A percentile compares a stretch with the other conserved stretches of the same genome.
These are phyloP conservation scores for Microcera coccophila DNA, from an alignment of 2,329 filamentous ascomycete species.

Conservation along the genomic window DNA sequence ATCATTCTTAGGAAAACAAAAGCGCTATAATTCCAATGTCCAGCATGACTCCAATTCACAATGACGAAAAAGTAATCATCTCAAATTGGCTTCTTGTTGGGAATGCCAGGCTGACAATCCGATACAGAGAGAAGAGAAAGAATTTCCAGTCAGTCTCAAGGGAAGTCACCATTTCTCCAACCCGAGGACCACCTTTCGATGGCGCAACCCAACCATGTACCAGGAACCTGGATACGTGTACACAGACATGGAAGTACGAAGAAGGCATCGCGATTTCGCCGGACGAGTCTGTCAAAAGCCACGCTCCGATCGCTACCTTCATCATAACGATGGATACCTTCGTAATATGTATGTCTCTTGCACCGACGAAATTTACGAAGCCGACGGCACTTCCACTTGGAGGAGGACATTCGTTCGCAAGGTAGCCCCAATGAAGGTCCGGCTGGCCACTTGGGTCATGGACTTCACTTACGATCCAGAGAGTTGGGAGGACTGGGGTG, in stretches of 20 bases:
- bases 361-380: constrained; percentile 24
- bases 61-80: constrained; percentile 1
- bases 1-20: constrained; percentile 21
- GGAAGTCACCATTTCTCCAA: constrained; percentile 21
- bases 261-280: constrained; percentile 23
- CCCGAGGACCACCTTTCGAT: constrained; percentile 16
- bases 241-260: constrained; percentile 11
- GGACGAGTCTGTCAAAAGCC: constrained; percentile 19
- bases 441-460: constrained; percentile 26
- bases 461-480: constrained; percentile 25
- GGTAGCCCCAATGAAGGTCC: constrained; percentile 23
- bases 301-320: constrained; percentile 24
- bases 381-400: constrained; percentile 24
- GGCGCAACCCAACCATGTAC: constrained; percentile 22
- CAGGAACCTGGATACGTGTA: constrained; percentile 22
- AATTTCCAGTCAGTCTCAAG: constrained; percentile 24
- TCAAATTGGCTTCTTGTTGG: not conserved
- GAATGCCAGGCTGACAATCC: not conserved
- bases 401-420: constrained; percentile 26
- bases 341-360: constrained; percentile 26
- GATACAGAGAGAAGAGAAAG: constrained; percentile 12
- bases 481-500: constrained; percentile 25
- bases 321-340: constrained; percentile 24
- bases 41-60: constrained; percentile 1
- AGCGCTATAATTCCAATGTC: constrained; percentile 10